phyloP scores from a whole-genome alignment of 1,284 basidiomycete species.

The Cryptococcus hybrid region DNA sequence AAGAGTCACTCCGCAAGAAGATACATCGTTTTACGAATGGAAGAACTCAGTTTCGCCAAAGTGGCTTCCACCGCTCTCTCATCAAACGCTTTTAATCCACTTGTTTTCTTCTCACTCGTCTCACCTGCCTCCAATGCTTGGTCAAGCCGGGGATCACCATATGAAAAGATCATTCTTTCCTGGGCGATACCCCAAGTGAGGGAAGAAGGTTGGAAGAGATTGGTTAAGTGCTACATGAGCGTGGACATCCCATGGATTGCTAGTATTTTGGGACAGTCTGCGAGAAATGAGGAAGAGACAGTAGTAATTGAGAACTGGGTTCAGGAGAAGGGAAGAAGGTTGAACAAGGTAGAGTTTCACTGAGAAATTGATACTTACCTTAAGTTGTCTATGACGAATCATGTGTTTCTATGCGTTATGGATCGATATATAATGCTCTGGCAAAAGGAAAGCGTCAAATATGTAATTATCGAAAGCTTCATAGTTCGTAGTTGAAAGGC shows the following conservation, averaged over 20 bases:
- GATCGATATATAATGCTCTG: no score
- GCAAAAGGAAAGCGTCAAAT: no score
- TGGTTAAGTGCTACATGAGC: constrained; percentile 32
- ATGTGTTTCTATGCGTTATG: no score
- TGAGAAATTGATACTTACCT: neutral
- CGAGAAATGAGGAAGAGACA: neutral
- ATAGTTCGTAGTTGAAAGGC: no score
- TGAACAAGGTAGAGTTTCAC: constrained; percentile 16
- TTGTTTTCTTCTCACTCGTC: constrained; percentile 21
- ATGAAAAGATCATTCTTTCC: constrained; percentile 30
- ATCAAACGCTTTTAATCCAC: constrained; percentile 28
- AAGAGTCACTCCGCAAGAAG: neutral
- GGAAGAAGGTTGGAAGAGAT: constrained; percentile 26
- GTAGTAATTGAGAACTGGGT: constrained; percentile 22
- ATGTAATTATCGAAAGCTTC: no score
- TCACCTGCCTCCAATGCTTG: neutral
- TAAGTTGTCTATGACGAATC: no score
- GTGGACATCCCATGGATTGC: constrained; percentile 24
- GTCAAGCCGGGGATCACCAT: neutral
- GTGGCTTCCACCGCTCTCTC: constrained; percentile 19
- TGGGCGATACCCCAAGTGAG: constrained; percentile 30
- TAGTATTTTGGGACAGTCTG: constrained; percentile 15
- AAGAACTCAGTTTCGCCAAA: constrained; percentile 6
- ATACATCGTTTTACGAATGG: constrained; percentile 2
- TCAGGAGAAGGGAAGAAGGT: constrained; percentile 16